Evolutionary conservation across 2,329 filamentous ascomycete genomes (phyloP).

Genomic region (Diaporthe caulivora): DNA sequence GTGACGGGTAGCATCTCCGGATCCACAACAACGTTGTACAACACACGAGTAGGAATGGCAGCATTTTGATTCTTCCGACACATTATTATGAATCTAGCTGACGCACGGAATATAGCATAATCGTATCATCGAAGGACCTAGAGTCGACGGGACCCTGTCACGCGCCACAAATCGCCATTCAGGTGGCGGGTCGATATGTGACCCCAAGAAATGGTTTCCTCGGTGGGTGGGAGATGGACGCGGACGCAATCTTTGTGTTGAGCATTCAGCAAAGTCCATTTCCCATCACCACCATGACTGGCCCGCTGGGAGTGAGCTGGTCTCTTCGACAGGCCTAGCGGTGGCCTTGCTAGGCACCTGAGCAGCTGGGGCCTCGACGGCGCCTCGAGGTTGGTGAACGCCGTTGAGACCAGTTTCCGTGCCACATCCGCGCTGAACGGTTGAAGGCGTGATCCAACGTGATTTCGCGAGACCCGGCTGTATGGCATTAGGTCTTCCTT

Average conservation of each 20-base stretch:
- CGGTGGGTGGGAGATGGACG: not conserved
- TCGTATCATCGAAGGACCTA: not conserved
- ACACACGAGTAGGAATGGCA: not conserved
- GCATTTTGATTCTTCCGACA: not conserved
- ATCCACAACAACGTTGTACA: not conserved
- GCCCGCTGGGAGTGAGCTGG: slow-evolving; percentile 7
- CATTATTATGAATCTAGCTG: not conserved
- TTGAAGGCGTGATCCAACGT: not conserved
- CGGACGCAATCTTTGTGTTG: not conserved
- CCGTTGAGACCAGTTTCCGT: not conserved
- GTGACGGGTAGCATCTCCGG: not conserved
- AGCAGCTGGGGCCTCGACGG: not conserved
- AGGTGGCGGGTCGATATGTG: not conserved
- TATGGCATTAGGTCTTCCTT: not conserved
- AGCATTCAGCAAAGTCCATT: not conserved
- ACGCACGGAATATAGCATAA: not conserved
- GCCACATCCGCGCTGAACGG: not conserved
- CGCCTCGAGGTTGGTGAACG: too few relatives aligned
- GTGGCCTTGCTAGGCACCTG: not conserved
- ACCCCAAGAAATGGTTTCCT: too few relatives aligned
- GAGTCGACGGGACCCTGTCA: not conserved
- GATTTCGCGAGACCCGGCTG: not conserved
- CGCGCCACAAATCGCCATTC: not conserved
- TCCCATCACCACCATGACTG: slow-evolving; percentile 29
- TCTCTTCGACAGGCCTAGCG: not conserved